Percentiles rank a stretch among this genome's conserved stretches.
phyloP scores from a whole-genome alignment of 768 basidiomycete species.

The Tylopilus cervinicoccineus region DNA sequence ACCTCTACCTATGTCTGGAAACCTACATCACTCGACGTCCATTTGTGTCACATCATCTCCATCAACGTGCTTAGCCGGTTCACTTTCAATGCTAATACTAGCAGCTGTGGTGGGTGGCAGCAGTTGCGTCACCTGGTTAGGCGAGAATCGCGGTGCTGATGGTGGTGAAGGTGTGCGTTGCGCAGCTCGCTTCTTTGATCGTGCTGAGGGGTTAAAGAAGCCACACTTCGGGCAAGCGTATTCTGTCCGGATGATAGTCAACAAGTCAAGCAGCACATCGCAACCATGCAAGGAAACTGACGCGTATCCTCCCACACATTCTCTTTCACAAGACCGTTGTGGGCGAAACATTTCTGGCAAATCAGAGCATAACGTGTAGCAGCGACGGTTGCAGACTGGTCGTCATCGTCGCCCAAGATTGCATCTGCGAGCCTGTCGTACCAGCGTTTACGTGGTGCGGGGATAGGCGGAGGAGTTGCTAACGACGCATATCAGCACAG shows the following conservation, averaged over 20 bases:
- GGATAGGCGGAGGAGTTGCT: conserved; percentile 40
- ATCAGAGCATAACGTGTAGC: conserved; percentile 75
- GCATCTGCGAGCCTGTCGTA: conserved; percentile 87
- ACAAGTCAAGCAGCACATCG: neutral
- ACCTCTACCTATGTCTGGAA: neutral
- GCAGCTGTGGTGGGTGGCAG: neutral
- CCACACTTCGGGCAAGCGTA: conserved; percentile 85
- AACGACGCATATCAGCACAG: conserved; percentile 9
- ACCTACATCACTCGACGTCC: conserved; percentile 12
- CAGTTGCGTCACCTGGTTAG: conserved; percentile 6
- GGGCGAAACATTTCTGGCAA: conserved; percentile 81
- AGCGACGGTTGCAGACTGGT: conserved; percentile 33
- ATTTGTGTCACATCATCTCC: conserved; percentile 7
- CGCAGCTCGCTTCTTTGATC: conserved; percentile 28
- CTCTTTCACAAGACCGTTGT: conserved; percentile 87
- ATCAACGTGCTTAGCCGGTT: neutral
- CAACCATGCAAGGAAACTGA: conserved; percentile 39
- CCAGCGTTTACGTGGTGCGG: conserved; percentile 68
- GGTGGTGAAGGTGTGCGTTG: conserved; percentile 29
- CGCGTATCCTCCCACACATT: conserved; percentile 77
- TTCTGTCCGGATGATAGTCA: conserved; percentile 42
- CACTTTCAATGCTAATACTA: neutral
- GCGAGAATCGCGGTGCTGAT: conserved; percentile 6
- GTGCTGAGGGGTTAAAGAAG: conserved; percentile 63
- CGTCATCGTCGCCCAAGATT: conserved; percentile 76